These are phyloP conservation scores for Pelargonium fulgidum DNA, from an alignment of 441 rosid species.

Conservation along the genomic window DNA sequence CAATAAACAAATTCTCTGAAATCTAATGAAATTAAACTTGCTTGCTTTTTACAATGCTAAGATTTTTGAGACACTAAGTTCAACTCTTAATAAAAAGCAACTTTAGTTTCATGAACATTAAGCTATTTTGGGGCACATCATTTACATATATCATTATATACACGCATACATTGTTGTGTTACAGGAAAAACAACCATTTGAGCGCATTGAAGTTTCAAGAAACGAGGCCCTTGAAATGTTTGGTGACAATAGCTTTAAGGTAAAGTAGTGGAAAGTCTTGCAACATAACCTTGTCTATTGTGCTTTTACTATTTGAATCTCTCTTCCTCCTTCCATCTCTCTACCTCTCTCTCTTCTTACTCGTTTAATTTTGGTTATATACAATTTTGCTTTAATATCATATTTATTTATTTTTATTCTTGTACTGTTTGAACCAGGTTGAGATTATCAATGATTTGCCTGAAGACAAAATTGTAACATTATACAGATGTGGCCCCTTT, in stretches of 20 bases:
- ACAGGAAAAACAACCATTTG: constrained; percentile 91
- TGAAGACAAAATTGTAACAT: constrained; percentile 81
- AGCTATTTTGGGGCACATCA: no score
- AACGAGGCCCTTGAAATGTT: constrained; percentile 83
- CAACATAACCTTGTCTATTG: no score
- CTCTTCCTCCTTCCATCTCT: no score
- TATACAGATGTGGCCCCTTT: constrained; percentile 93
- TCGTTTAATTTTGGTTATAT: no score
- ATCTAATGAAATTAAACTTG: no score
- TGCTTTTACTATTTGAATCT: neutral
- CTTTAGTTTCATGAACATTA: no score
- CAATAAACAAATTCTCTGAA: no score
- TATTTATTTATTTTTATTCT: constrained; percentile 15
- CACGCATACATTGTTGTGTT: constrained; percentile 20
- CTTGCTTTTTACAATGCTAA: no score
- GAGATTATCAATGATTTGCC: constrained; percentile 88
- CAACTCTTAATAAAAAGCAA: no score
- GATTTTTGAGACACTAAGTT: no score
- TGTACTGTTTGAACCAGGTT: constrained; percentile 39
- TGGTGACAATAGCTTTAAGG: constrained; percentile 93
- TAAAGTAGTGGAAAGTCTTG: constrained; percentile 18
- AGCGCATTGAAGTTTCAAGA: constrained; percentile 89
- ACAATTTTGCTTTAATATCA: no score
- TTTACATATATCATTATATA: constrained; percentile 10
- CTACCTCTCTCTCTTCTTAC: no score